Base-by-base conservation (phyloP, 257 asterid genomes). In the Prunella vulgaris region DNA sequence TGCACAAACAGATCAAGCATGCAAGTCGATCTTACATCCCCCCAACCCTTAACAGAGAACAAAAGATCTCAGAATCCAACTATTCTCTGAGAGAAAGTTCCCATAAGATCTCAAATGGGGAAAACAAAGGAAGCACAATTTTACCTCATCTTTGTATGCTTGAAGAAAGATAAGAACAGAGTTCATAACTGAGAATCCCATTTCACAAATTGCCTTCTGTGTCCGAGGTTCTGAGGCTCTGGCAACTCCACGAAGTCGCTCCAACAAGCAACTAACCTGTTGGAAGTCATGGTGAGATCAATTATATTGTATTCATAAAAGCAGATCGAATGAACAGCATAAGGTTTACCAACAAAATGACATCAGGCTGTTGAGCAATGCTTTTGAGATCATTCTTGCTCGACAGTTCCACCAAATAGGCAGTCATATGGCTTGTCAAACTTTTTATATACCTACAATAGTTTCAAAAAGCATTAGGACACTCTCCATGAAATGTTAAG, bases 241-340 rank as follows among this genome's bases (percentile, higher is more conserved):
- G 74, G 99, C 91, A 82, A 90, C 95, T 64, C 99, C 99, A 59
- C 99, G 96, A 78, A 93, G 97, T 73, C 99, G 88, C 83, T 93
- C 99, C 79, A 88, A 83, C 82, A 86, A 82, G 83, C 96, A 90
- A 81, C 91, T 83, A 57, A 90, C 98, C 98, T 93, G 66, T 68
- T 48, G 76, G 62, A 66, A 64, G 72, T 62, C 70, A 74, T 69
- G 70, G 46, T 68, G 68, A 60, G 64, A 69, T 63, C 57, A 74
- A 60, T 44, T 30, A 64, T 40, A 52, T 51, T 49, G 38, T 48
- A 51, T 30, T 13, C 21, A 54, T 73, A 32, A 14, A 22, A 28
- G 46, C 60, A 62, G 6, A 73, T 4, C 33, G 24, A 80, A 61
- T 40, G 65, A 57, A 28, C 30, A 64, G 57, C 59, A 42, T 46